Evolutionary conservation across 2,329 filamentous ascomycete species (phyloP).

Genomic region (Fusarium pininemorale): DNA sequence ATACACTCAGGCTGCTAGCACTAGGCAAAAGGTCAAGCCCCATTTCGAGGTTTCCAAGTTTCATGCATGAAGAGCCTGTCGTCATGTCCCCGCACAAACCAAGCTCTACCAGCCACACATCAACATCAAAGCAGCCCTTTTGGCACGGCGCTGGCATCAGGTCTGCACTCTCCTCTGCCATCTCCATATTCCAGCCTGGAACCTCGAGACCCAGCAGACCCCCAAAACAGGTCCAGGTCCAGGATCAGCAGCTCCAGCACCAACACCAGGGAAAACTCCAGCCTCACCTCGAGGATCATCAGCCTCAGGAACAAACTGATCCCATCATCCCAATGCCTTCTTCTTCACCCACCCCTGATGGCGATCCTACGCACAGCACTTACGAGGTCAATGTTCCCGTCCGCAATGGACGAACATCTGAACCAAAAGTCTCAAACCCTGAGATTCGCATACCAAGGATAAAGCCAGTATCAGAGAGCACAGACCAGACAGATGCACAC

Average conservation of each 20-base stretch:
- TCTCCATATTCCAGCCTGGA: slow-evolving; percentile 9
- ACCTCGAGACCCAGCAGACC: slow-evolving; percentile 15
- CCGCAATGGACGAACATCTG: slow-evolving; percentile 20
- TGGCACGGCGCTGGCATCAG: slow-evolving; percentile 19
- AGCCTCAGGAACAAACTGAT: slow-evolving; percentile 4
- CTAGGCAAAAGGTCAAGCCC: neutral
- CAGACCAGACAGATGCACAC: neutral
- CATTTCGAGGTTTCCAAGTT: slow-evolving; percentile 9
- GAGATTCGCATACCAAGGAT: slow-evolving; percentile 54
- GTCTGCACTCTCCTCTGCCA: slow-evolving; percentile 20
- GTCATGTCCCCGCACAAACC: slow-evolving; percentile 41
- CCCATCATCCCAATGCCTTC: slow-evolving; percentile 4
- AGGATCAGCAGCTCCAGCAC: slow-evolving; percentile 1
- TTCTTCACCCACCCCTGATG: slow-evolving; percentile 27
- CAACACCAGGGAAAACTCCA: neutral
- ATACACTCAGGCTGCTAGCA: neutral
- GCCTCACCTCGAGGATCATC: neutral
- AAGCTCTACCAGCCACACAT: slow-evolving; percentile 30
- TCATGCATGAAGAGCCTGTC: slow-evolving; percentile 20
- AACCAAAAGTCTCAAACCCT: slow-evolving; percentile 27
- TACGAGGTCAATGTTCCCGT: slow-evolving; percentile 41
- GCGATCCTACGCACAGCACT: slow-evolving; percentile 40
- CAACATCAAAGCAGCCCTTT: slow-evolving; percentile 17
- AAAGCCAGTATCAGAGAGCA: slow-evolving; percentile 47
- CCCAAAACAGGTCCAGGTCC: slow-evolving; percentile 7